Evolutionary conservation across 805 yeast species (phyloP).

Genomic region (Torulaspora quercuum): DNA sequence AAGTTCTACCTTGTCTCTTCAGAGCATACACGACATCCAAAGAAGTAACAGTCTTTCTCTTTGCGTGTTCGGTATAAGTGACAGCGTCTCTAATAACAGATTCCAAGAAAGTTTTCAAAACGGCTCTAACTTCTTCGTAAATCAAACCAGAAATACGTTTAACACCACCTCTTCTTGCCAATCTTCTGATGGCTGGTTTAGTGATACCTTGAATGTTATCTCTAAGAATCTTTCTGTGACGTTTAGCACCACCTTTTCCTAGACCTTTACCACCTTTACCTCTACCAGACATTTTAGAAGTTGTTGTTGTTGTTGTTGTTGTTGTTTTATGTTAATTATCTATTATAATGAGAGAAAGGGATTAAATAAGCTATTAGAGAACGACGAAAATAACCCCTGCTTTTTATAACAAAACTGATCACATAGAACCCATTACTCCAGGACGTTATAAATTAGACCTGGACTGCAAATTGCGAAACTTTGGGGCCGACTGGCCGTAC

Average conservation of each 20-base stretch:
- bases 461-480: no score
- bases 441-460: no score
- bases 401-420: no score
- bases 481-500: constrained; percentile 13
- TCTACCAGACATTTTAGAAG: constrained; percentile 85
- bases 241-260: constrained; percentile 99
- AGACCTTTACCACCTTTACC: constrained; percentile 99
- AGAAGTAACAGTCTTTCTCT: constrained; percentile 99
- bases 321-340: no score
- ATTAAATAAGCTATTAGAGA: no score
- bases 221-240: constrained; percentile 99
- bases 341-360: no score
- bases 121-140: constrained; percentile 98
- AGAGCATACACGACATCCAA: constrained; percentile 98
- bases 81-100: constrained; percentile 98
- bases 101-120: constrained; percentile 91
- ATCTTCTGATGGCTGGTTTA: constrained; percentile 99
- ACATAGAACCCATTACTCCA: no score
- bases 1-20: constrained; percentile 99
- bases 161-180: constrained; percentile 99
- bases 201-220: constrained; percentile 99
- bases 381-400: no score
- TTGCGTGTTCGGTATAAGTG: constrained; percentile 99
- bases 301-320: background rate
- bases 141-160: constrained; percentile 99